Base-by-base conservation (phyloP, 371 early-diverging fungal species). In the Circinella umbellata region DNA sequence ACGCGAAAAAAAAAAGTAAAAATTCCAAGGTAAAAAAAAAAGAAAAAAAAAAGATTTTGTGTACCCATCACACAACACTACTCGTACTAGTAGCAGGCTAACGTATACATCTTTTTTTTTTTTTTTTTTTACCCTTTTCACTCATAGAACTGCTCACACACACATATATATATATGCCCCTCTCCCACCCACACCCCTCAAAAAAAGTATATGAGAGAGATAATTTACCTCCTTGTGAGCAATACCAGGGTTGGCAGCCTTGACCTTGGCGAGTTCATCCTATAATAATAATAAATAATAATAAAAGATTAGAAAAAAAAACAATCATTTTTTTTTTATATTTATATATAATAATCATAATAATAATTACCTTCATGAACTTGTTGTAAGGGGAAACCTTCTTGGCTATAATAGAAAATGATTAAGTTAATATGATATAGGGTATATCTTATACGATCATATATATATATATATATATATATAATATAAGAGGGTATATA, bases 231-330 rank as follows among this genome's bases (percentile, higher is more conserved):
- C 90, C 80, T 90, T 90, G 75, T 91, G 92, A 62, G 77, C 70
- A 35, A 89, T 81, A 61, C 74, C 81, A 27, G 89, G 80, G 55
- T 90, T 76, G 37, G 78, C 82, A 27, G 81, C 78, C 80, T 90
- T 90, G 67, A 86, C 83, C 73, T 89, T 89, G 48, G 87, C 82
- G 34, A 91, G 87, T 74, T 91, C 89, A 57, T 82, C 78, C 83
- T 84, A 75, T 39, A 4, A 39, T 39, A 4, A 39, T 39, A 4
- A 39, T 39, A 4, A 39, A 6, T 10, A 39, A 6, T 6, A 6
- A 39, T 39, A 6, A 6, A 6, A 39, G 39, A 6, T 39, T 39
- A n/a, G n/a, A n/a, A n/a, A n/a, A n/a, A n/a, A n/a, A n/a, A n/a
- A n/a, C n/a, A n/a, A n/a, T n/a, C n/a, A n/a, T 39, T 39, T 39